Evolutionary conservation across 192 early-diverging fungal species (phyloP), one percentile per base, ranked within the genome.

Genomic region (Chytriomyces hyalinus): DNA sequence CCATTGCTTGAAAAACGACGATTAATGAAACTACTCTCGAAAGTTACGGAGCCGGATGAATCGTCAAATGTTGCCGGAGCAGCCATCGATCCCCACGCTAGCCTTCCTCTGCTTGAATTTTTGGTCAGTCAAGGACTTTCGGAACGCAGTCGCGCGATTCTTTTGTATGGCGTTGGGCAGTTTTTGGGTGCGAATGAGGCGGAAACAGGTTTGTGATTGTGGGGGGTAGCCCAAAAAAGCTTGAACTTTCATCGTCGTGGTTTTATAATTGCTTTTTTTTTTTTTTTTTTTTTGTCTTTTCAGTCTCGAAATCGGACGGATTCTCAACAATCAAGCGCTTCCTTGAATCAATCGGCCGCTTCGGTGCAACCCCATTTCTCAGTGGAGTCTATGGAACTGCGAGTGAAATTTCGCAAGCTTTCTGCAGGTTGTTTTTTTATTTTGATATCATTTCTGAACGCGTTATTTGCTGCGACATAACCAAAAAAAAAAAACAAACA

Each of bases 371-470:
- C 65, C 90, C 93, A 6, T 96, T 93, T 71, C 78, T 98, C 20
- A 89, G 90, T 60, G 89, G 92, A 4, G 83, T 95, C 62, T 96
- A 98, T 82, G 97, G 97, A 28, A 92, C 91, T 44, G 92, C 92
- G 5, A 94, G 93, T 51, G 95, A 98, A 81, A 84, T 96, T 13
- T 85, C 92, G 0, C 97, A 98, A 81, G 91, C 94, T 6, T 96
- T 97, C 81, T 95, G 95, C 82, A 89, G 96, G 84, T 85, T 43
- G 0, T 69, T 80, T 0, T 15, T 76, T 45, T 15, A 6, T 57
- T 44, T 22, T 73, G n/a, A n/a, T n/a, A n/a, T n/a, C n/a, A n/a
- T n/a, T n/a, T n/a, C n/a, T n/a, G n/a, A n/a, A n/a, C n/a, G n/a
- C n/a, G n/a, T n/a, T n/a, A n/a, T n/a, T n/a, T n/a, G n/a, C n/a